phyloP scores from a whole-genome alignment of 306 rosid genomes.

The Delonix regia region DNA sequence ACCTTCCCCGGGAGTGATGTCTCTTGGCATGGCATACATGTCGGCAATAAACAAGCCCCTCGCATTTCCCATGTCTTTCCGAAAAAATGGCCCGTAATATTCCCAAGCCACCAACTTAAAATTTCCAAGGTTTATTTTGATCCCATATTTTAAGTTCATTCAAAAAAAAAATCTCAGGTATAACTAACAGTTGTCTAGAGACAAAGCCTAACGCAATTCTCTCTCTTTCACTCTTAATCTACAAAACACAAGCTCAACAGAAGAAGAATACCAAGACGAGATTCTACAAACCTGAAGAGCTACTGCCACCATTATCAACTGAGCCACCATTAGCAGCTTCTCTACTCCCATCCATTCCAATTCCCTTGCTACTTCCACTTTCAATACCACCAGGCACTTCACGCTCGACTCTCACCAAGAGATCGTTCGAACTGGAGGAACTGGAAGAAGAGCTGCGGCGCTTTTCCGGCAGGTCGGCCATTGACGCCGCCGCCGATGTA shows the following conservation, averaged over 20 bases:
- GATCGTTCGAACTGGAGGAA: slow-evolving; percentile 35
- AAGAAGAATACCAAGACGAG: neutral
- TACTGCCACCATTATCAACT: neutral
- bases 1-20: neutral
- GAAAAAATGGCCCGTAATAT: neutral
- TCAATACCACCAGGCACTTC: slow-evolving; percentile 8
- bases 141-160: neutral
- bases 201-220: neutral
- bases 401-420: slow-evolving; percentile 24
- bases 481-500: slow-evolving; percentile 35
- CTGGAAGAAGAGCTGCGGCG: slow-evolving; percentile 33
- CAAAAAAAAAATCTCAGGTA: neutral
- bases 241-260: neutral
- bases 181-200: neutral
- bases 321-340: slow-evolving; percentile 31
- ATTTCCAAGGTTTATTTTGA: neutral
- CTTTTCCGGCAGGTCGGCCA: slow-evolving; percentile 43
- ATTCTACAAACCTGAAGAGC: slow-evolving; percentile 46
- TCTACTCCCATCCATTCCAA: slow-evolving; percentile 21
- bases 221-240: neutral
- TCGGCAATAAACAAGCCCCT: neutral
- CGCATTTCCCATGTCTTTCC: neutral
- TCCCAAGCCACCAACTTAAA: neutral
- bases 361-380: slow-evolving; percentile 28
- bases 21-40: neutral